A percentile compares a stretch with the other conserved stretches of the same genome.
Evolutionary conservation across 257 asterid genomes (phyloP).

Genomic region (Penstemon barbatus): DNA sequence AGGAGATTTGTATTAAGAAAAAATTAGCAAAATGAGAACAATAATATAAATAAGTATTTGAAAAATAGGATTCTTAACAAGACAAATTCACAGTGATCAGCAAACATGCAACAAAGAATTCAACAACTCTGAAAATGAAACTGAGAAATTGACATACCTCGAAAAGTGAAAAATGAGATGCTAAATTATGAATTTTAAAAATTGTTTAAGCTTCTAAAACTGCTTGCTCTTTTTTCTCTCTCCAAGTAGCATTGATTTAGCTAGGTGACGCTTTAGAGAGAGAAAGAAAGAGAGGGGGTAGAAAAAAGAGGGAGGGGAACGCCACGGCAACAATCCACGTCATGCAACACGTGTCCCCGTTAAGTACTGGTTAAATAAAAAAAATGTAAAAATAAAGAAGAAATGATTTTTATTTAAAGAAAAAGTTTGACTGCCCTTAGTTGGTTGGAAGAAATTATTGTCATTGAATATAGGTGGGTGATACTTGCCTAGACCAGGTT

Average conservation of each 20-base stretch:
- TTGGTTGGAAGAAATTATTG: no score
- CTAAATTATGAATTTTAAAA: slow-evolving; percentile 27
- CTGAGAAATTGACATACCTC: slow-evolving; percentile 38
- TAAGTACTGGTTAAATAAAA: no score
- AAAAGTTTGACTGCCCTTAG: neutral
- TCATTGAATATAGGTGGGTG: no score
- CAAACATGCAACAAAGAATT: slow-evolving; percentile 6
- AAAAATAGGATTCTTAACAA: neutral
- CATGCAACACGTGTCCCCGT: slow-evolving; percentile 74
- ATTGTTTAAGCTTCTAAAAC: neutral
- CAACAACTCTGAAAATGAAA: neutral
- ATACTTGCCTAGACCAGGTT: no score
- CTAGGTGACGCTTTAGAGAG: slow-evolving; percentile 26
- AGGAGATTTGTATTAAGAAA: neutral
- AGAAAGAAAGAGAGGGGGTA: neutral
- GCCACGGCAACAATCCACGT: slow-evolving; percentile 86
- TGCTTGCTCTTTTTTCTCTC: slow-evolving; percentile 35
- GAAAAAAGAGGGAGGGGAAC: slow-evolving; percentile 26
- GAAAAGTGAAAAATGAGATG: slow-evolving; percentile 15
- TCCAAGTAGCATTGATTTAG: slow-evolving; percentile 31
- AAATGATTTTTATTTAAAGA: no score
- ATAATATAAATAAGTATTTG: no score
- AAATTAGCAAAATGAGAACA: neutral
- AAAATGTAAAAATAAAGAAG: neutral
- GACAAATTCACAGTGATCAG: slow-evolving; percentile 37